Evolutionary conservation across 2,329 filamentous ascomycete genomes (phyloP).

Genomic region (Fusarium zealandicum): DNA sequence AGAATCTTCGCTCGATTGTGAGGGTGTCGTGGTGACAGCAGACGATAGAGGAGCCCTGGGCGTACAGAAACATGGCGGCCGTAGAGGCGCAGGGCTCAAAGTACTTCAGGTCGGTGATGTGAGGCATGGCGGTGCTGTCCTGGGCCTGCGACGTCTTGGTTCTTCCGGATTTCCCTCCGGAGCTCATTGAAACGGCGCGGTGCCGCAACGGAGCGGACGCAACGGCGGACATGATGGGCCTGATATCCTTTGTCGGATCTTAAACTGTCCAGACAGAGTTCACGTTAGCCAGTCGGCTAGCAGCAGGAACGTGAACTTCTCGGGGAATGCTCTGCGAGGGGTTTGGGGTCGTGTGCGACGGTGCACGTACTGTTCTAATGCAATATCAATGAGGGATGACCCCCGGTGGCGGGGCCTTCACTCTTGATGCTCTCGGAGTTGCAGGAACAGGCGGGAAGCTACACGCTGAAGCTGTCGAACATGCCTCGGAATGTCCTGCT

Average conservation of each 20-base stretch:
- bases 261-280: conserved; percentile 30
- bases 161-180: conserved; percentile 62
- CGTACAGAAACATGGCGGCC: conserved; percentile 87
- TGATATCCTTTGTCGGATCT: conserved; percentile 46
- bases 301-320: conserved; percentile 33
- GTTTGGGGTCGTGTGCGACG: conserved; percentile 46
- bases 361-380: conserved; percentile 52
- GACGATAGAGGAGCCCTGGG: conserved; percentile 80
- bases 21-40: conserved; percentile 93
- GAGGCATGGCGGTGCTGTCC: conserved; percentile 60
- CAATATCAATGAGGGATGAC: conserved; percentile 41
- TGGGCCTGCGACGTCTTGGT: conserved; percentile 52
- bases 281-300: conserved; percentile 33
- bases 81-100: conserved; percentile 93
- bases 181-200: conserved; percentile 66
- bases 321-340: conserved; percentile 33
- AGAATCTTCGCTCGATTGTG: conserved; percentile 85
- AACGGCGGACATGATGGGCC: conserved; percentile 63
- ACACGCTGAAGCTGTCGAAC: conserved; percentile 46
- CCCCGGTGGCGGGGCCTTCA: conserved; percentile 39
- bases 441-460: conserved; percentile 44
- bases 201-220: conserved; percentile 62
- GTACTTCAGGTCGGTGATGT: conserved; percentile 58
- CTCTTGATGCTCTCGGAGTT: conserved; percentile 37
- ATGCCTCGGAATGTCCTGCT: conserved; percentile 48